Conservation (phyloP, 1,284 basidiomycete genomes). For the Limonomyces culmigenus region DNA sequence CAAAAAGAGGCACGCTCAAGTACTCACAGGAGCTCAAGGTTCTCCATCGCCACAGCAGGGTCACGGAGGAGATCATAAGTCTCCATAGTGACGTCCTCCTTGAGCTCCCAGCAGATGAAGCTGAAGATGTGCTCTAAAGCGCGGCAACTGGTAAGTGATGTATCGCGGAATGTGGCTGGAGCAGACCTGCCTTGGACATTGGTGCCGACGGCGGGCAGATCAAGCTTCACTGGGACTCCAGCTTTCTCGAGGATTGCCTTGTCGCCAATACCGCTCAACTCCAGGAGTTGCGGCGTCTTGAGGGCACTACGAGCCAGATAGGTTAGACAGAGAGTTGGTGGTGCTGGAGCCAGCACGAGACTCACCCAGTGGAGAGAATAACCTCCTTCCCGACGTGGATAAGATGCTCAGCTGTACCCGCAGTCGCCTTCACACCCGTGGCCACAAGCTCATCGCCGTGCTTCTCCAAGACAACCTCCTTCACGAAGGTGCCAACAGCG, state of each 20-base stretch:
- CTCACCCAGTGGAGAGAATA: conserved; percentile 22
- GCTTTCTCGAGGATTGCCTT: conserved; percentile 19
- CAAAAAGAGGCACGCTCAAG: background rate
- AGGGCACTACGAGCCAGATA: conserved; percentile 11
- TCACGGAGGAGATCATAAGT: conserved; percentile 17
- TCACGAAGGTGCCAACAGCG: conserved; percentile 8
- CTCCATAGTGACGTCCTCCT: conserved; percentile 12
- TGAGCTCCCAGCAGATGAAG: conserved; percentile 11
- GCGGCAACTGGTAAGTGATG: background rate
- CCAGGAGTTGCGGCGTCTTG: conserved; percentile 28
- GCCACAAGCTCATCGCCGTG: conserved; percentile 5
- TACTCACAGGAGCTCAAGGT: conserved; percentile 16
- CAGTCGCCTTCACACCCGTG: conserved; percentile 13
- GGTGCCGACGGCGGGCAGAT: conserved; percentile 30
- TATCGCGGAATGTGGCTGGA: no score
- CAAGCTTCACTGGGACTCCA: conserved; percentile 19
- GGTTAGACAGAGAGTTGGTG: no score
- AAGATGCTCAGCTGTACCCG: conserved; percentile 10
- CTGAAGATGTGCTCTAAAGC: background rate
- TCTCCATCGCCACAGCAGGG: conserved; percentile 10
- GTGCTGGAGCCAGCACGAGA: background rate
- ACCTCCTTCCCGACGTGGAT: conserved; percentile 17
- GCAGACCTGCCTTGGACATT: conserved; percentile 39
- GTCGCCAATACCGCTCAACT: conserved; percentile 32
- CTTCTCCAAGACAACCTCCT: conserved; percentile 5